phyloP scores from a whole-genome alignment of 2,329 filamentous ascomycete species.

The Penicillium sp. region DNA sequence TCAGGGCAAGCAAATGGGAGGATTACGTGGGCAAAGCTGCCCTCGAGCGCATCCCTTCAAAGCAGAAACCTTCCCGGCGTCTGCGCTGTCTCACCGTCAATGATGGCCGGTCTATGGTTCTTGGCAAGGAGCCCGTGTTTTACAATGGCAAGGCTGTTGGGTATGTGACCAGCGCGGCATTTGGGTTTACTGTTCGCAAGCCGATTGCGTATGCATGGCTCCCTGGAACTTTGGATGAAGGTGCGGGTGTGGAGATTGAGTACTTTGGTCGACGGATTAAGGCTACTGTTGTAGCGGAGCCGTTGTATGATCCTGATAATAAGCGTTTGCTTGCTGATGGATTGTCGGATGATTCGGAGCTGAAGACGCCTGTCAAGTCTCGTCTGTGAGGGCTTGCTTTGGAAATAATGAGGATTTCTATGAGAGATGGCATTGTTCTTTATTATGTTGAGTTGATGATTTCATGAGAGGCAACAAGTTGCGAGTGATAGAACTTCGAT shows the following conservation, averaged over 20 bases:
- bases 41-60: constrained; percentile 49
- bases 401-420: constrained; percentile 2
- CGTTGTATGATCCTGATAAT: constrained; percentile 55
- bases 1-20: constrained; percentile 48
- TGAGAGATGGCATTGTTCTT: background rate
- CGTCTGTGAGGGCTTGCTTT: constrained; percentile 18
- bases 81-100: constrained; percentile 61
- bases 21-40: constrained; percentile 61
- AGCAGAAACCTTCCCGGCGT: constrained; percentile 44
- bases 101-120: constrained; percentile 62
- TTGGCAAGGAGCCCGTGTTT: constrained; percentile 69
- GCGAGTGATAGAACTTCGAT: constrained; percentile 3
- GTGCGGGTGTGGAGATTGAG: constrained; percentile 63
- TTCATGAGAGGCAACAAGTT: background rate
- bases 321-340: constrained; percentile 40
- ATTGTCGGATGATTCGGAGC: constrained; percentile 13
- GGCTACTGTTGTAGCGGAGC: constrained; percentile 61
- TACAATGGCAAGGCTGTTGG: constrained; percentile 55
- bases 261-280: constrained; percentile 64
- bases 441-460: background rate
- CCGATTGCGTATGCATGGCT: constrained; percentile 67
- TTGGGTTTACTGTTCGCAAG: constrained; percentile 64
- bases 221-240: constrained; percentile 55
- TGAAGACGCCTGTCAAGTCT: constrained; percentile 20
- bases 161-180: constrained; percentile 67